Evolutionary conservation across 1,284 basidiomycete genomes (phyloP), one percentile per base, ranked within the genome.

Genomic region (Malassezia sympodialis): DNA sequence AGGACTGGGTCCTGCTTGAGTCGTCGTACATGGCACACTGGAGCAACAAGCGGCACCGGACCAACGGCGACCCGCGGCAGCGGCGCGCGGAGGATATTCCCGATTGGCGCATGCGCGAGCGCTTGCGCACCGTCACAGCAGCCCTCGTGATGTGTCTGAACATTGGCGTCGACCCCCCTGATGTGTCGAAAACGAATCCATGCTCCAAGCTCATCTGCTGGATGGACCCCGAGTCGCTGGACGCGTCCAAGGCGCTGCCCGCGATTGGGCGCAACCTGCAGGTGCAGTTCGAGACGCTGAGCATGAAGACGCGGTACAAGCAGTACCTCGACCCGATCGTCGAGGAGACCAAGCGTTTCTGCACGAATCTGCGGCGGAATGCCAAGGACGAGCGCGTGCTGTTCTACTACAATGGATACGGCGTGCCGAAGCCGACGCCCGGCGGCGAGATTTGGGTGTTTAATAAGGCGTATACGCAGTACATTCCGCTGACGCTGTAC

Each of bases 381-480:
- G 90, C 93, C 2, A 89, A 90, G 72, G 88, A 93, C 49, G 94
- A 98, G 71, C 85, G 94, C 1, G 85, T 90, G 11, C 79, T 96
- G 32, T 96, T 96, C 77, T 91, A 98, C 77, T 98, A 98, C 79
- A 98, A 98, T 68, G 94, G 93, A 2, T 94, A 96, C 64, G 93
- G 93, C 30, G 93, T 98, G 14, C 93, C 94, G 1, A 93, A 90
- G 69, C 94, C 93, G 2, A 98, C 94, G 0, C 82, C 87, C 0
- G 91, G 89, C 59, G 93, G 94, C 23, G 94, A 98, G 76, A 82
- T 98, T 51, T 98, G 93, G 93, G 93, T 94, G 55, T 98, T 98
- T 79, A 98, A 98, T 77, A 82, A 86, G 71, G 88, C 84, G 61
- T 98, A 98, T 76, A 96, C 94, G 0, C 94, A 98, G 76, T 98